Base-by-base conservation (phyloP, 176 grass and related monocot genomes). In the Stipa capillata region DNA sequence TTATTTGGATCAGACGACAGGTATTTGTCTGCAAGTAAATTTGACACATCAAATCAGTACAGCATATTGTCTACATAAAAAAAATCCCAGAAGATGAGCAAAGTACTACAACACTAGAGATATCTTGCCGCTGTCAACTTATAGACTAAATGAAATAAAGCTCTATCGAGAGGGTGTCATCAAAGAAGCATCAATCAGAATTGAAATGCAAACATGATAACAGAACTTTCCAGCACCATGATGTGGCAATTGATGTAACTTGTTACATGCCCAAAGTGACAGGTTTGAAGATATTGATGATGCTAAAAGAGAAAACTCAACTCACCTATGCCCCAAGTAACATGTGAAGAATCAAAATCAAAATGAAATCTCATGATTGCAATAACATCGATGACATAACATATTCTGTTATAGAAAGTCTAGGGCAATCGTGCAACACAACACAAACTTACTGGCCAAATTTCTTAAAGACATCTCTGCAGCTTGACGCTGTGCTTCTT, bases 11-110 rank as follows among this genome's bases (percentile, higher is more conserved):
- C 91, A 89, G 63, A 84, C n/a, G 65, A 89, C 59, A 93, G 29
- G 52, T 97, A 97, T 81, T 91, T 93, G 85, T 93, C 91, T 97
- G 86, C 70, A 61, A 75, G 59, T 69, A 74, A 87, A 77, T 49
- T 64, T 55, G 4, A 25, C 35, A 76, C 37, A 68, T 66, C 49
- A 82, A 72, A 53, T 86, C 41, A 79, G 49, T 48, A 83, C 52
- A 85, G 62, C 8, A 86, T 33, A 31, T 8, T 73, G 24, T 53
- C 16, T 47, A 13, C 12, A 65, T 32, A 43, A 32, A 53, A 62
- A 13, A 43, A 18, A n/a, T 39, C 37, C 3, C 39, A 81, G 12
- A 17, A 69, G 18, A 40, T 50, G 21, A 8, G 11, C 27, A 27
- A 64, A 63, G 31, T n/a, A 65, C 31, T 47, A 33, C 29, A 83